Conservation (phyloP, 2,329 filamentous ascomycete species). For the Xylaria arbuscula region DNA sequence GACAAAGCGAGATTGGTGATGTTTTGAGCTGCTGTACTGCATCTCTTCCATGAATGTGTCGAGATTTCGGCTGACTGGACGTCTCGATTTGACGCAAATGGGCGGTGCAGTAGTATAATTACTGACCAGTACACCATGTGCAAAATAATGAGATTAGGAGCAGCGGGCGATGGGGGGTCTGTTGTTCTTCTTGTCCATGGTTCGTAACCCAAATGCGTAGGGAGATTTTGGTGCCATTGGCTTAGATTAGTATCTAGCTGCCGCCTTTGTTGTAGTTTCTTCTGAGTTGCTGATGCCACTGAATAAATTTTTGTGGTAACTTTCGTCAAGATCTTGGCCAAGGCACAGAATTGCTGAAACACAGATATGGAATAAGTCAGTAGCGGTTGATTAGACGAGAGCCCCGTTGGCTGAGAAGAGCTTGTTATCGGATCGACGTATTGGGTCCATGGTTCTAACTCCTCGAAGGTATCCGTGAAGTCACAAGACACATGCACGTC, state of each 20-base stretch:
- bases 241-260: background rate
- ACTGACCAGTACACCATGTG: background rate
- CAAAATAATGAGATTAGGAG: background rate
- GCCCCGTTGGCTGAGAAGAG: background rate
- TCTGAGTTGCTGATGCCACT: background rate
- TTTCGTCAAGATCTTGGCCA: background rate
- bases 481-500: slow-evolving; percentile 2
- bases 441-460: background rate
- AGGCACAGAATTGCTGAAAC: background rate
- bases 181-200: background rate
- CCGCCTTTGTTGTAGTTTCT: background rate
- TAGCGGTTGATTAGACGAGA: background rate
- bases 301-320: background rate
- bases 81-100: background rate
- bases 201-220: background rate
- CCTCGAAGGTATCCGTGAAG: background rate
- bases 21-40: background rate
- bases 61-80: background rate
- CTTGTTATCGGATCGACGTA: background rate
- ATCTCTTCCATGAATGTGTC: background rate
- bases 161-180: background rate
- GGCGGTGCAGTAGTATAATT: background rate
- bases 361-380: slow-evolving; percentile 4
- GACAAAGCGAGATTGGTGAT: background rate
- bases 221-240: background rate